phyloP scores from a whole-genome alignment of 441 rosid genomes.

The Gossypium schwendimanii region DNA sequence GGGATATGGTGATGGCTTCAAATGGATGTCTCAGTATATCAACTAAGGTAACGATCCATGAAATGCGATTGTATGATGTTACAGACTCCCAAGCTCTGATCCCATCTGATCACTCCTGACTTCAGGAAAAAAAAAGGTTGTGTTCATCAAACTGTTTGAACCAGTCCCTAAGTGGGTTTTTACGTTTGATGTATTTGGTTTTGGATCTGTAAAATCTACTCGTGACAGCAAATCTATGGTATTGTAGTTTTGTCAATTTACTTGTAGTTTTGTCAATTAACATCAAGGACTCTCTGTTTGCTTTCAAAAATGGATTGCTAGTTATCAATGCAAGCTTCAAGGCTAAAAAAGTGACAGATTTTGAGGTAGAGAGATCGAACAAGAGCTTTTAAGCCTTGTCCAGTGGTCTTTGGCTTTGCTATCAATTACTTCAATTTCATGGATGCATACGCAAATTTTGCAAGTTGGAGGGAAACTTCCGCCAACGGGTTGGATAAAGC shows the following conservation, averaged over 20 bases:
- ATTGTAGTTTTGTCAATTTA: conserved; percentile 22
- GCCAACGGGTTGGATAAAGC: no score
- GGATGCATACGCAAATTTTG: no score
- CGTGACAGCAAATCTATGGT: conserved; percentile 22
- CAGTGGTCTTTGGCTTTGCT: no score
- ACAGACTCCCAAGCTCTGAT: neutral
- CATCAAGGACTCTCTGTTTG: neutral
- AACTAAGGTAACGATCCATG: conserved; percentile 31
- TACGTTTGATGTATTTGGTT: conserved; percentile 27
- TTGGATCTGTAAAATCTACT: conserved; percentile 34
- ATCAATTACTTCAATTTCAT: no score
- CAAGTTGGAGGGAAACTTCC: no score
- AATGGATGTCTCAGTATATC: conserved; percentile 84
- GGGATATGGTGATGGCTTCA: conserved; percentile 89
- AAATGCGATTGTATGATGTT: conserved; percentile 6
- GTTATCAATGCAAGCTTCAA: no score
- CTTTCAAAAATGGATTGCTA: no score
- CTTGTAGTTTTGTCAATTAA: conserved; percentile 23
- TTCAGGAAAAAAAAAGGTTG: conserved; percentile 3
- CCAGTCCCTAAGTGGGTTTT: conserved; percentile 17
- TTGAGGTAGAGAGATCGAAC: no score
- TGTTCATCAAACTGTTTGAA: conserved; percentile 18
- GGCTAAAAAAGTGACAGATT: no score
- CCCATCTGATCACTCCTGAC: neutral
- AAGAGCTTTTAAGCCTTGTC: no score